Evolutionary conservation across 495 filamentous ascomycete genomes (phyloP), one percentile per base, ranked within the genome.

Genomic region (Penicillium cataractarum): DNA sequence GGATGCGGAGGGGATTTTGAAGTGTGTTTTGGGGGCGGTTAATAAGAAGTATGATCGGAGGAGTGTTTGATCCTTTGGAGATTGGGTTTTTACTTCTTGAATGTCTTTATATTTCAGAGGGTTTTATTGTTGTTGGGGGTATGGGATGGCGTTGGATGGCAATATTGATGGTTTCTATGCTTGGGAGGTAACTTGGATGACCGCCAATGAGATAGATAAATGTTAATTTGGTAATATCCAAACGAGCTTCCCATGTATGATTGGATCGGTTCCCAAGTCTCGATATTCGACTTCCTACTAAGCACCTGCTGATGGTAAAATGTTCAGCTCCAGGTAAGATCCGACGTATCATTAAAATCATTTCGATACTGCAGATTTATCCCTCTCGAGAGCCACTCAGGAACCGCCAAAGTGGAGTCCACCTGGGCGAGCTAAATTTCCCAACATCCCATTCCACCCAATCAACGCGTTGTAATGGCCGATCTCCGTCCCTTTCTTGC

Each of bases 21-120:
- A 97, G 76, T 84, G 83, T 55, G 92, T 96, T 2, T 77, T 97
- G 17, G 92, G 92, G 7, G 86, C 88, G 12, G 90, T 94, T 15
- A 82, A 90, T 67, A 76, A 76, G 65, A 74, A 65, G 59, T 64
- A 75, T 60, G 77, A 79, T 65, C 56, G 64, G 10, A 53, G 66
- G 58, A 22, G 6, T 19, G 40, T 26, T 57, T 44, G 46, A 53
- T 51, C n/a, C n/a, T 50, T 48, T 1, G 53, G 10, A 32, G 6
- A 46, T 35, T 40, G 2, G 2, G 44, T 37, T 22, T 17, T 24
- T 50, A 42, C 49, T 61, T 55, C 49, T 52, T 52, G 49, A n/a
- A 50, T 50, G 24, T 50, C 24, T 50, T 50, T 26, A 8, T 33
- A 31, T 35, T 21, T 35, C 42, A 19, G 22, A 37, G 17, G 3